Conservation (phyloP, 331 rosid genomes). For the Prunus yedoensis region DNA sequence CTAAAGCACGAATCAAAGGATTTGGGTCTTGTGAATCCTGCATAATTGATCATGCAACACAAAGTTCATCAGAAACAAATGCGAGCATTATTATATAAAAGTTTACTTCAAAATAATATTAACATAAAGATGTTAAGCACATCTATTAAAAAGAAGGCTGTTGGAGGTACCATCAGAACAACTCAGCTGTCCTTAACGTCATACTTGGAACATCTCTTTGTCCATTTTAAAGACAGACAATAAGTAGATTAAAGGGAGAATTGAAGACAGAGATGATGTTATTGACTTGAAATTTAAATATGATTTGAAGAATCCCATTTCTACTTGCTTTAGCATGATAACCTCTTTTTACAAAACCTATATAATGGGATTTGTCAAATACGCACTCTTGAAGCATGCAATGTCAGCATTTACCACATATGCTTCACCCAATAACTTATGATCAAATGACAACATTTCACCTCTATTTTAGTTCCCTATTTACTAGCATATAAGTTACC, state of each 20-base stretch:
- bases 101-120: background rate
- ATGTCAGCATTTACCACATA: background rate
- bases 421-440: background rate
- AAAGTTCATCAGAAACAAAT: background rate
- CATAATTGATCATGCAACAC: slow-evolving; percentile 22
- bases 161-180: background rate
- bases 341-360: background rate
- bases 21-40: slow-evolving; percentile 99
- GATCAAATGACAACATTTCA: background rate
- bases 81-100: background rate
- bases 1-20: slow-evolving; percentile 97
- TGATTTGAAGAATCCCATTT: background rate
- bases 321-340: slow-evolving; percentile 8
- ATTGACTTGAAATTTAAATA: background rate
- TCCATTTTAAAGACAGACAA: background rate
- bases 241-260: background rate
- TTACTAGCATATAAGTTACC: background rate
- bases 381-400: background rate
- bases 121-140: background rate
- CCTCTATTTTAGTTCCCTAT: background rate
- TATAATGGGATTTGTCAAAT: background rate
- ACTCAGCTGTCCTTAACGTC: background rate
- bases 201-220: background rate
- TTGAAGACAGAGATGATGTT: background rate
- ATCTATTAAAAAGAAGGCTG: background rate